Conservation (phyloP, 2,329 filamentous ascomycete genomes). For the Karstenula rhodostoma region DNA sequence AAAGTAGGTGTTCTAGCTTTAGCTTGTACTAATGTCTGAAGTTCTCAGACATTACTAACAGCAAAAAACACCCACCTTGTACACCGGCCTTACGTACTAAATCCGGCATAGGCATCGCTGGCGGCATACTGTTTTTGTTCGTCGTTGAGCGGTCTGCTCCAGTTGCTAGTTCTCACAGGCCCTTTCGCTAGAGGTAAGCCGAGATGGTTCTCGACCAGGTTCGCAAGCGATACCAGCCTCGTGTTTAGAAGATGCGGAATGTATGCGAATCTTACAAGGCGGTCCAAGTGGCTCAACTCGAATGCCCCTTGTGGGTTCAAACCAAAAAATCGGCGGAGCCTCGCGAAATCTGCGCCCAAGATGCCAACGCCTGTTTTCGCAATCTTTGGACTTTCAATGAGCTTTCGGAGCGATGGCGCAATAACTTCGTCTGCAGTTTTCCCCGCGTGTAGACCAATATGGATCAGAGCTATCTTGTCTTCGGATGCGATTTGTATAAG, state of each 20-base stretch:
- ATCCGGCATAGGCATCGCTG: constrained; percentile 83
- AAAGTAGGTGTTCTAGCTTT: too few relatives aligned
- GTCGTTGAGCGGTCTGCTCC: constrained; percentile 69
- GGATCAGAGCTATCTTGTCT: constrained; percentile 80
- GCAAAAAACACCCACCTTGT: too few relatives aligned
- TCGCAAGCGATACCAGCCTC: constrained; percentile 69
- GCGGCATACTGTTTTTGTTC: constrained; percentile 79
- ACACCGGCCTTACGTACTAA: too few relatives aligned
- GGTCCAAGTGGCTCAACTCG: constrained; percentile 85
- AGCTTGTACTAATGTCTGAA: too few relatives aligned
- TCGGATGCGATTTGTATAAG: constrained; percentile 84
- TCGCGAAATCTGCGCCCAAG: constrained; percentile 66
- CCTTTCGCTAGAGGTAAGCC: constrained; percentile 82
- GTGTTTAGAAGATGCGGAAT: constrained; percentile 50
- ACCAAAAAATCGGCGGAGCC: constrained; percentile 71
- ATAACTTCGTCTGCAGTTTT: constrained; percentile 63
- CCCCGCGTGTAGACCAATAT: constrained; percentile 68
- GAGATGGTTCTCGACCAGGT: constrained; percentile 75
- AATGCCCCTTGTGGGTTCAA: constrained; percentile 73
- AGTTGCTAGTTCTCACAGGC: constrained; percentile 76
- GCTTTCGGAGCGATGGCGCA: constrained; percentile 72
- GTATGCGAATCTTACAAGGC: constrained; percentile 73
- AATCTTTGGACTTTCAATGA: constrained; percentile 75
- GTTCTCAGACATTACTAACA: too few relatives aligned
- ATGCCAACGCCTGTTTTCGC: constrained; percentile 82